Base-by-base conservation (phyloP, 305 asterid species). In the Ilex paraguariensis region DNA sequence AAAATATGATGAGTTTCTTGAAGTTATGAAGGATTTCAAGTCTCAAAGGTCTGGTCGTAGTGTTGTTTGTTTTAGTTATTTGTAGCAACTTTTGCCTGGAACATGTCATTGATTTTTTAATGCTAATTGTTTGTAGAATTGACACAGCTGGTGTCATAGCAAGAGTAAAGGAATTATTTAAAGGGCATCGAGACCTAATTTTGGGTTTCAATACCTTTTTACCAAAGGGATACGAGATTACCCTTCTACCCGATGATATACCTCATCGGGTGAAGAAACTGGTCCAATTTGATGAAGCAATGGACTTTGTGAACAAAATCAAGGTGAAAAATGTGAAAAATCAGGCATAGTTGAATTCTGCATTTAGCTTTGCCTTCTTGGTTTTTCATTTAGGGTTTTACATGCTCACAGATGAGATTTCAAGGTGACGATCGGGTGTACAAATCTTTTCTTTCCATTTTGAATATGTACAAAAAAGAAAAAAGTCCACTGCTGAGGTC, bases 191-290 rank as follows among this genome's bases (percentile, higher is more conserved):
- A 66, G 78, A 83, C 86, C 87, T 95, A 61, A 95, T 95, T 80
- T 81, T 91, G 82, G 99, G 98, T 60, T 95, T 95, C 85, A 95
- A 91, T 84, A 71, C 94, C 74, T 95, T 95, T 81, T 76, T 95
- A 75, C 98, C 99, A 2, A 87, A 78, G 81, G 99, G 97, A 65
- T 84, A 75, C 77, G 91, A 87, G 71, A 95, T 95, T 75, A 84
- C 85, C 56, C 91, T 91, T 74, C 82, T 87, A 6, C 78, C 68
- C 15, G 94, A 82, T 70, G 88, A 82, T 46, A 95, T 84, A 72
- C 80, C 77, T 50, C 69, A 75, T 68, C 80, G 65, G 44, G 81
- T 71, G 69, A 94, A 88, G 83, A 87, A 83, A 68, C 97, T 94
- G 5, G 95, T 88, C 67, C 81, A 80, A 45, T 88, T 82, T 72